Evolutionary conservation across 2,329 filamentous ascomycete species (phyloP).

Genomic region (Dissoconium aciculare): DNA sequence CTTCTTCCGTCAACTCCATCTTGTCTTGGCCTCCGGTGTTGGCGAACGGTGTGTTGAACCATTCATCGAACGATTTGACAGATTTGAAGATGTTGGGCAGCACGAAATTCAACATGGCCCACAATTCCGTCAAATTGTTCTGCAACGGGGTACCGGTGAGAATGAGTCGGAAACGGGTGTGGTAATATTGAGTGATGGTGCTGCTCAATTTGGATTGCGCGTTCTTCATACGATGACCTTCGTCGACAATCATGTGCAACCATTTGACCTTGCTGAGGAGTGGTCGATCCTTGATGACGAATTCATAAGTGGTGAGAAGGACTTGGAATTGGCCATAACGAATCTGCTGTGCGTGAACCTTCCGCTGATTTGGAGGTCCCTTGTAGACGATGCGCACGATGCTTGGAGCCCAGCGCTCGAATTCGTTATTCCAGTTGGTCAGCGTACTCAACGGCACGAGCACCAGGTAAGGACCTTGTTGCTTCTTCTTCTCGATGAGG

Average conservation of each 20-base stretch:
- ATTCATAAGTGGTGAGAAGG: constrained; percentile 92
- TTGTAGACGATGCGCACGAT: constrained; percentile 89
- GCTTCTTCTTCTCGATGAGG: constrained; percentile 87
- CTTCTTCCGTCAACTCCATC: constrained; percentile 99
- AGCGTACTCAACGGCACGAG: constrained; percentile 94
- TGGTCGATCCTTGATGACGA: constrained; percentile 97
- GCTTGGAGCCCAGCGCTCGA: constrained; percentile 94
- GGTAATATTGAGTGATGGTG: constrained; percentile 90
- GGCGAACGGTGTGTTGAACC: constrained; percentile 99
- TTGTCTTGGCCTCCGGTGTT: constrained; percentile 97
- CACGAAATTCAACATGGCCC: constrained; percentile 97
- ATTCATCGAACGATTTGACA: constrained; percentile 95
- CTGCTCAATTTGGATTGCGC: constrained; percentile 87
- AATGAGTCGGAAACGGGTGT: constrained; percentile 86
- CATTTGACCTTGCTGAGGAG: constrained; percentile 97
- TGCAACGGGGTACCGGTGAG: constrained; percentile 93
- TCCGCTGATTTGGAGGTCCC: constrained; percentile 74
- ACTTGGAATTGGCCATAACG: constrained; percentile 94
- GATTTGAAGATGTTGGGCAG: constrained; percentile 98
- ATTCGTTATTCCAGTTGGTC: constrained; percentile 97
- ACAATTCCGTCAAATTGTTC: constrained; percentile 90
- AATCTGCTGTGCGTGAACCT: constrained; percentile 83
- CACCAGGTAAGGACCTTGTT: constrained; percentile 83
- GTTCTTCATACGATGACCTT: constrained; percentile 99
- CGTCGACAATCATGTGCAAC: constrained; percentile 99